A percentile compares a stretch with the other conserved stretches of the same genome.
Conservation (phyloP, 257 asterid genomes). For the Solanum clarkiae region DNA sequence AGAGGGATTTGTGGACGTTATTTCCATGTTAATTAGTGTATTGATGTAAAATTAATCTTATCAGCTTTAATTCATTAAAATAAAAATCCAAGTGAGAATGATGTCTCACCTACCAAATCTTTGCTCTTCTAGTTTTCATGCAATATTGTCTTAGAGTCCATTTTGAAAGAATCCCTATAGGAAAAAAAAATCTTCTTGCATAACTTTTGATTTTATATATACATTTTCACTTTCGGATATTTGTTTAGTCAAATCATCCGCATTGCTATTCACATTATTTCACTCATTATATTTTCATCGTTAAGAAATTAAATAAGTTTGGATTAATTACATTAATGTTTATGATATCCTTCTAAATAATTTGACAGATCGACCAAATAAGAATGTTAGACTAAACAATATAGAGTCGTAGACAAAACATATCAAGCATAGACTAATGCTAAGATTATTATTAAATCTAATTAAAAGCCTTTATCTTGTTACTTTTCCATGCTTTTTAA, state of each 20-base stretch:
- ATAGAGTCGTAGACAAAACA: too few relatives aligned
- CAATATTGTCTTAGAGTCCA: too few relatives aligned
- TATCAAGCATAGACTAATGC: not conserved
- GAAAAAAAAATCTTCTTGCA: not conserved
- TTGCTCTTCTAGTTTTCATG: not conserved
- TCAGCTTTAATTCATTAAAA: not conserved
- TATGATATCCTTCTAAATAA: too few relatives aligned
- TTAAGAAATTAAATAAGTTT: too few relatives aligned
- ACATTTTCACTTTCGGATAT: not conserved
- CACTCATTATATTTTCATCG: too few relatives aligned
- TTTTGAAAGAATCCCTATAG: too few relatives aligned
- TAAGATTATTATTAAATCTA: too few relatives aligned
- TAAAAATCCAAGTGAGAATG: conserved; percentile 21
- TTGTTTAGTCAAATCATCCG: not conserved
- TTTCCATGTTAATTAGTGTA: not conserved
- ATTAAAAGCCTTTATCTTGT: not conserved
- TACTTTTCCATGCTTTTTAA: not conserved
- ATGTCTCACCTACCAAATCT: conserved; percentile 36
- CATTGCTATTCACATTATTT: too few relatives aligned
- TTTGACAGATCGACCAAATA: too few relatives aligned
- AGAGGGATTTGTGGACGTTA: not conserved
- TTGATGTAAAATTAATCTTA: not conserved
- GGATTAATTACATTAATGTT: too few relatives aligned
- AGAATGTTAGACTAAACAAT: too few relatives aligned
- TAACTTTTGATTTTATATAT: not conserved